Evolutionary conservation across 2,329 filamentous ascomycete genomes (phyloP).

Genomic region (Trichoderma simmonsii): DNA sequence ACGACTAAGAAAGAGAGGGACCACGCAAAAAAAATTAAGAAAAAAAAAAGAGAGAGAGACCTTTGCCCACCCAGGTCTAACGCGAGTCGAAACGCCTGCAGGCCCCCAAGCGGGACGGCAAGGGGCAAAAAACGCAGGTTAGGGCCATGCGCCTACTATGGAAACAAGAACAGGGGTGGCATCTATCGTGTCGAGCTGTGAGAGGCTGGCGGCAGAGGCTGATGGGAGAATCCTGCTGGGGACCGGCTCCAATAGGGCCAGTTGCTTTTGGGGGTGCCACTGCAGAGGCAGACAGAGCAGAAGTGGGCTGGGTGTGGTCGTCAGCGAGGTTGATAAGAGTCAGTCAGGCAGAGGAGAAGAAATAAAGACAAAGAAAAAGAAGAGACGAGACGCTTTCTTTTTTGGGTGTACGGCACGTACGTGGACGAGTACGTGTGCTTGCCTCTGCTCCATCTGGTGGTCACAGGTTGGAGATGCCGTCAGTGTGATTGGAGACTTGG

Average conservation of each 20-base stretch:
- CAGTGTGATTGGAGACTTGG: neutral
- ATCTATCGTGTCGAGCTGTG: conserved; percentile 33
- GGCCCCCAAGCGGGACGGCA: conserved; percentile 8
- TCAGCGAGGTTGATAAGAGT: conserved; percentile 5
- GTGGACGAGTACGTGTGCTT: neutral
- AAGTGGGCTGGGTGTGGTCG: neutral
- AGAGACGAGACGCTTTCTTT: neutral
- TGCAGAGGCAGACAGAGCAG: neutral
- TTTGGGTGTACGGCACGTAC: neutral
- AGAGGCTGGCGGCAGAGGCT: conserved; percentile 28
- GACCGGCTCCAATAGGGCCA: conserved; percentile 5
- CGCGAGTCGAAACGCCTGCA: neutral
- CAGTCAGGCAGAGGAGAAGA: neutral
- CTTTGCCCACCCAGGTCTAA: neutral
- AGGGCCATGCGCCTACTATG: conserved; percentile 13
- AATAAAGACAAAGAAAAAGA: neutral
- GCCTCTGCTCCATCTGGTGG: neutral
- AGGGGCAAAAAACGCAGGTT: conserved; percentile 3
- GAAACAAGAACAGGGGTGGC: conserved; percentile 12
- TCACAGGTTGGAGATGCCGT: neutral
- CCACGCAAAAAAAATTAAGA: neutral
- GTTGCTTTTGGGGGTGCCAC: neutral
- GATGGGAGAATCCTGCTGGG: conserved; percentile 23
- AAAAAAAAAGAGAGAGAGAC: neutral
- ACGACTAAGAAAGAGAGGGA: neutral